Conservation (phyloP, 768 basidiomycete genomes). For the Mycena capillaripes region DNA sequence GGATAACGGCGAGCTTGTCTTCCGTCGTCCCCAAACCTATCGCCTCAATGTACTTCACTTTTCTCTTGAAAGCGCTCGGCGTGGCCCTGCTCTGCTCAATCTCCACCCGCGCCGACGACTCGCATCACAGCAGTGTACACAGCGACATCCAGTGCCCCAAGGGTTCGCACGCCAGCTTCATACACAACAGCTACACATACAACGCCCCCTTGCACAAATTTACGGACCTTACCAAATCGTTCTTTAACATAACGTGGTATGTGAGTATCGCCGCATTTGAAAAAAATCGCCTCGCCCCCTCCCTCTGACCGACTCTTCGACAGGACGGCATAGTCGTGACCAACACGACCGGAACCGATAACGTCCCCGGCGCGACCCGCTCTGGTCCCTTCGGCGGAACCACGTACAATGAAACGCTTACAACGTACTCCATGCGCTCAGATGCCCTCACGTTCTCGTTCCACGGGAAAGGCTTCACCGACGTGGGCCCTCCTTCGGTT, state of each 20-base stretch:
- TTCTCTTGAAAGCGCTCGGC: not conserved
- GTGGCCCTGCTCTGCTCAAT: not conserved
- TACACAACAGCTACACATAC: conserved; percentile 30
- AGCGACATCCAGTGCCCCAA: conserved; percentile 17
- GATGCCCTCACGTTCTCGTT: not conserved
- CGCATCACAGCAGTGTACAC: no score
- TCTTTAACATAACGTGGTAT: conserved; percentile 31
- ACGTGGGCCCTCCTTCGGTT: no score
- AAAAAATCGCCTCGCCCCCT: no score
- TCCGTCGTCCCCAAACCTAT: not conserved
- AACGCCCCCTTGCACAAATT: conserved; percentile 21
- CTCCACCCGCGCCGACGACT: not conserved
- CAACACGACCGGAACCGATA: not conserved
- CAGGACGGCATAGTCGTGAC: not conserved
- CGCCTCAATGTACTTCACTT: not conserved
- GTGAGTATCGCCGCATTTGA: conserved; percentile 18
- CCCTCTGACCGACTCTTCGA: no score
- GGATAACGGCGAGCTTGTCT: no score
- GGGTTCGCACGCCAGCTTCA: not conserved
- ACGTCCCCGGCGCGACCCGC: not conserved
- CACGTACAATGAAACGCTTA: not conserved
- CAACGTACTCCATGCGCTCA: not conserved
- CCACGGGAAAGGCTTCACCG: not conserved
- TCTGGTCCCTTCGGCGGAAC: not conserved
- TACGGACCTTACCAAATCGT: conserved; percentile 19